Evolutionary conservation across 148 eudicot genomes (phyloP), one percentile per base, ranked within the genome.

Genomic region (Mesembryanthemum crystallinum): DNA sequence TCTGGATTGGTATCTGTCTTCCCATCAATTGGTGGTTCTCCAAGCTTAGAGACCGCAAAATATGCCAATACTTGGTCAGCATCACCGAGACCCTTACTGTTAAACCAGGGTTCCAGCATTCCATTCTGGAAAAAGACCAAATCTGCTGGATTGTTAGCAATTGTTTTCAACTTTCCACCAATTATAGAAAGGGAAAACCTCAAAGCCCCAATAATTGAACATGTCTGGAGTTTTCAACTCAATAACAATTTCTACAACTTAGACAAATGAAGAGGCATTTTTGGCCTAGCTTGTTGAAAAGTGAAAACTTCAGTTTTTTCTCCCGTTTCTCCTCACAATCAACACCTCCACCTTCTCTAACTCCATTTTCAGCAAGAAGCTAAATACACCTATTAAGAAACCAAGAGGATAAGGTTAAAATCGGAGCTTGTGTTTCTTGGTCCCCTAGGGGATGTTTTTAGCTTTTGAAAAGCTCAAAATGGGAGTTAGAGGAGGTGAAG

Each of bases 41-140:
- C 98, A 43, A 95, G 92, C 85, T 95, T 95, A 25, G 98, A 82
- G 32, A 95, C 84, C 8, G 98, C 98, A 88, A 95, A 95, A 72
- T 95, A 95, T 35, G 98, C 98, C 86, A 95, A 78, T 70, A 95
- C 96, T 83, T 95, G 98, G 72, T 83, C 89, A 3, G 94, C 90
- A 33, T 89, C 94, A 66, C 89, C 88, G 30, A 95, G 88, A 39
- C 92, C 97, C 86, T 92, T 95, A 82, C 87, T 88, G 32, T 92
- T 77, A 71, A 95, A 88, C 98, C 97, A 95, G 0, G 97, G 97
- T 80, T 95, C 98, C 88, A 95, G 86, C 97, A 95, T 95, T 64
- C 98, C 98, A 80, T 95, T 95, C 98, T 95, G 98, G 98, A 95
- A 95, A 89, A 95, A 95, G 10, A 95, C 97, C 96, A 95, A 90